Percentiles rank a stretch among this genome's conserved stretches.
Conservation (phyloP, 2,329 filamentous ascomycete genomes). For the Dactylellina cionopaga region DNA sequence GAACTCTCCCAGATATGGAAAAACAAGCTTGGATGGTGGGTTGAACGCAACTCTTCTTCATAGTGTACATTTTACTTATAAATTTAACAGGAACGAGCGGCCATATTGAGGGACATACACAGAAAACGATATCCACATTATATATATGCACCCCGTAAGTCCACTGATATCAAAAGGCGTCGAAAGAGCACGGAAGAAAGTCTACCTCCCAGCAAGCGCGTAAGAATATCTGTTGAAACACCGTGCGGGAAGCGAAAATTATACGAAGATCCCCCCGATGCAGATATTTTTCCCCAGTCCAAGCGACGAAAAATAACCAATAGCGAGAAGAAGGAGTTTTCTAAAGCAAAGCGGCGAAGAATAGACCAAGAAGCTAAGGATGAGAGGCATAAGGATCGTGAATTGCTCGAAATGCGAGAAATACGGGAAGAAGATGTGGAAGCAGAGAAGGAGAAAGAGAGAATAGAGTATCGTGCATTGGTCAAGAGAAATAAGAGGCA, state of each 20-base stretch:
- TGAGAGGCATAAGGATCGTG: too few relatives aligned
- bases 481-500: too few relatives aligned
- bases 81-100: conserved; percentile 8
- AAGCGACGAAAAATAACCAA: background rate
- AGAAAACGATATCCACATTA: background rate
- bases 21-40: conserved; percentile 16
- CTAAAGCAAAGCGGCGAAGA: too few relatives aligned
- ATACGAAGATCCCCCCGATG: background rate
- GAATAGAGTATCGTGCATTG: too few relatives aligned
- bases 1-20: background rate
- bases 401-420: too few relatives aligned
- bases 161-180: background rate
- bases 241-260: background rate
- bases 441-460: too few relatives aligned
- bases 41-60: background rate
- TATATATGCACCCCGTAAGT: background rate
- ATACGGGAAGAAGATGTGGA: too few relatives aligned
- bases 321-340: background rate
- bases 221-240: background rate
- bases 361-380: too few relatives aligned
- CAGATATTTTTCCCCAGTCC: background rate
- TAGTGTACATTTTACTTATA: background rate
- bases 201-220: background rate
- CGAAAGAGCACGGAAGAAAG: background rate
- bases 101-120: background rate